phyloP scores from a whole-genome alignment of 495 filamentous ascomycete genomes.

The Physcia stellaris region DNA sequence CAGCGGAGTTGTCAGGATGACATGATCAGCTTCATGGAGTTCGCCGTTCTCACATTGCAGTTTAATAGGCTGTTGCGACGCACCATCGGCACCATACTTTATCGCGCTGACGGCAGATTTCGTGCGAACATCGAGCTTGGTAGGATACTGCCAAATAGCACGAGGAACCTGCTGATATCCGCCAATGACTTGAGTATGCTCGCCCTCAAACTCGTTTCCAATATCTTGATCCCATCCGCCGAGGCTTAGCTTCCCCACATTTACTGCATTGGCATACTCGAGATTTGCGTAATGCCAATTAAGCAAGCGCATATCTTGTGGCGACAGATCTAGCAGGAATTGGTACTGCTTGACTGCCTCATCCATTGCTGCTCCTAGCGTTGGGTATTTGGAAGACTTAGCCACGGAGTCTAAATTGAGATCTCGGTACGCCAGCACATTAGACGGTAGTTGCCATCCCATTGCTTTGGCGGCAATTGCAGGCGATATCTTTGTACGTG shows the following conservation, averaged over 20 bases:
- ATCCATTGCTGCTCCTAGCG: slow-evolving; percentile 79
- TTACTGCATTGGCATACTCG: slow-evolving; percentile 90
- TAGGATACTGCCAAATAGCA: slow-evolving; percentile 63
- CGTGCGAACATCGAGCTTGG: slow-evolving; percentile 65
- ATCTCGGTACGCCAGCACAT: slow-evolving; percentile 48
- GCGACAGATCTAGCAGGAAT: slow-evolving; percentile 63
- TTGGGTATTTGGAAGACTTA: slow-evolving; percentile 46
- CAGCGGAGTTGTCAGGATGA: slow-evolving; percentile 79
- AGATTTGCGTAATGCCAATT: slow-evolving; percentile 99
- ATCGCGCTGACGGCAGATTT: slow-evolving; percentile 56
- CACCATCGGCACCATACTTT: slow-evolving; percentile 40
- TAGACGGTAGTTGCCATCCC: slow-evolving; percentile 66
- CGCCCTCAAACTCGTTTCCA: slow-evolving; percentile 93
- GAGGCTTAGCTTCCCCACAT: slow-evolving; percentile 74
- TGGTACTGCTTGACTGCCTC: slow-evolving; percentile 80
- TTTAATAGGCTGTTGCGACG: slow-evolving; percentile 29
- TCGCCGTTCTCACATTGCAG: slow-evolving; percentile 73
- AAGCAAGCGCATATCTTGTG: slow-evolving; percentile 75
- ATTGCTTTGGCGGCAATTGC: slow-evolving; percentile 57
- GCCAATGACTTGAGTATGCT: slow-evolving; percentile 81
- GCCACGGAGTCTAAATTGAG: slow-evolving; percentile 58
- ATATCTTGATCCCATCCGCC: slow-evolving; percentile 92
- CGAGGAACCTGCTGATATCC: slow-evolving; percentile 85
- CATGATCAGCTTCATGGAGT: slow-evolving; percentile 62
- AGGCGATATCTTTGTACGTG: slow-evolving; percentile 45